Evolutionary conservation across 306 rosid genomes (phyloP).

Genomic region (Parietaria judaica): DNA sequence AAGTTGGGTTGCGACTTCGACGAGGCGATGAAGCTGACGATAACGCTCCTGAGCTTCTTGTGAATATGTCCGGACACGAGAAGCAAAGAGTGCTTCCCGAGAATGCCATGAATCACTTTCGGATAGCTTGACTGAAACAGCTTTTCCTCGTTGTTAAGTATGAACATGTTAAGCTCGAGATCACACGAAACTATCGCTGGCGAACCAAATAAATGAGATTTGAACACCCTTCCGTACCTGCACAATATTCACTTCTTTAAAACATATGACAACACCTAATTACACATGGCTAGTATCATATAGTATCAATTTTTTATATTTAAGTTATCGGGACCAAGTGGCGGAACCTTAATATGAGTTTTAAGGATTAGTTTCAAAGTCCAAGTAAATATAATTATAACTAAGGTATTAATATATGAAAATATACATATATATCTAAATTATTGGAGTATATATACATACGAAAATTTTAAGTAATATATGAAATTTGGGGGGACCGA

Average conservation of each 20-base stretch:
- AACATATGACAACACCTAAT: not conserved
- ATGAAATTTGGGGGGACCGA: no score
- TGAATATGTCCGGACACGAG: constrained; percentile 46
- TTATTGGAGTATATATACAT: no score
- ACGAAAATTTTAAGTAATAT: no score
- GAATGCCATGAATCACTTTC: constrained; percentile 53
- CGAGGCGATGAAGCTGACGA: constrained; percentile 35
- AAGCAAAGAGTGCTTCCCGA: constrained; percentile 47
- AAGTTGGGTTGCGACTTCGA: constrained; percentile 42
- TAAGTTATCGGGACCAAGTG: no score
- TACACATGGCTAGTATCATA: no score
- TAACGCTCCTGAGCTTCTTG: constrained; percentile 48
- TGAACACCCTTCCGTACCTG: constrained; percentile 77
- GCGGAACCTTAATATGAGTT: no score
- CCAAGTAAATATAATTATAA: no score
- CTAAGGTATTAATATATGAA: no score
- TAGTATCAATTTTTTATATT: not conserved
- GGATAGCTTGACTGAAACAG: constrained; percentile 64
- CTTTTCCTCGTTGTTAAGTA: constrained; percentile 75
- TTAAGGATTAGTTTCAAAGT: no score
- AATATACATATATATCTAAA: no score
- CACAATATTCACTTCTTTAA: constrained; percentile 1
- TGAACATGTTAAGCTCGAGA: constrained; percentile 50
- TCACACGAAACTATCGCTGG: constrained; percentile 74
- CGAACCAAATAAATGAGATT: constrained; percentile 61